Evolutionary conservation across 2,329 filamentous ascomycete genomes (phyloP).

Genomic region (Elsinoe fawcettii): DNA sequence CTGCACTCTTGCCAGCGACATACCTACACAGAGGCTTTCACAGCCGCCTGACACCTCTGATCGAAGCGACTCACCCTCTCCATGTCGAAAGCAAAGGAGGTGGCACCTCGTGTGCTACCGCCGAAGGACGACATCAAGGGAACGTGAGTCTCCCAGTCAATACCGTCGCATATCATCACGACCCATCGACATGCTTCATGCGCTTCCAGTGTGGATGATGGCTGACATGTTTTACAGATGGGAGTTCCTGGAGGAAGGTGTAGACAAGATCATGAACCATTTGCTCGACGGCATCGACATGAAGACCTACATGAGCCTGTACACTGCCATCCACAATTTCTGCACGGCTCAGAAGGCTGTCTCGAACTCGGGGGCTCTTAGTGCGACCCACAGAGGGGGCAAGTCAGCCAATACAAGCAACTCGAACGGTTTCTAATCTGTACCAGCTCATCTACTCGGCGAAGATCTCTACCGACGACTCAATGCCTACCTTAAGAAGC

Average conservation of each 20-base stretch:
- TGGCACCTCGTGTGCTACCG: conserved; percentile 27
- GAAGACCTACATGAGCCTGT: conserved; percentile 94
- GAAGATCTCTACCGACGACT: conserved; percentile 94
- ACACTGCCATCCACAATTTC: conserved; percentile 97
- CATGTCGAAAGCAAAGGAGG: conserved; percentile 24
- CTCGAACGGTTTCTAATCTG: background rate
- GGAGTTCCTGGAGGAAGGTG: conserved; percentile 79
- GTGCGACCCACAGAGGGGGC: conserved; percentile 64
- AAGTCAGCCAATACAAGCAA: background rate
- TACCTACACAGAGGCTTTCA: background rate
- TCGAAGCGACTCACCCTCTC: conserved; percentile 6
- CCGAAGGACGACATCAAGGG: conserved; percentile 33
- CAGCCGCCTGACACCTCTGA: background rate
- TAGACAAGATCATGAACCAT: conserved; percentile 88
- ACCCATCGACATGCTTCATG: background rate
- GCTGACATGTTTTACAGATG: conserved; percentile 51
- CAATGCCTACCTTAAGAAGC: conserved; percentile 71
- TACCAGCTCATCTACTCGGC: conserved; percentile 72
- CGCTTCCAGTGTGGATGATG: background rate
- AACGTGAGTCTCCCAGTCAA: conserved; percentile 23
- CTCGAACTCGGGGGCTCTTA: conserved; percentile 42
- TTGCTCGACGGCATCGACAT: conserved; percentile 90
- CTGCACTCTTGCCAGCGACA: background rate
- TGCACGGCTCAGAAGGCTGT: conserved; percentile 96
- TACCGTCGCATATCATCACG: background rate